phyloP scores from a whole-genome alignment of 176 grass and related monocot genomes.

The Eremochloa ophiuroides region DNA sequence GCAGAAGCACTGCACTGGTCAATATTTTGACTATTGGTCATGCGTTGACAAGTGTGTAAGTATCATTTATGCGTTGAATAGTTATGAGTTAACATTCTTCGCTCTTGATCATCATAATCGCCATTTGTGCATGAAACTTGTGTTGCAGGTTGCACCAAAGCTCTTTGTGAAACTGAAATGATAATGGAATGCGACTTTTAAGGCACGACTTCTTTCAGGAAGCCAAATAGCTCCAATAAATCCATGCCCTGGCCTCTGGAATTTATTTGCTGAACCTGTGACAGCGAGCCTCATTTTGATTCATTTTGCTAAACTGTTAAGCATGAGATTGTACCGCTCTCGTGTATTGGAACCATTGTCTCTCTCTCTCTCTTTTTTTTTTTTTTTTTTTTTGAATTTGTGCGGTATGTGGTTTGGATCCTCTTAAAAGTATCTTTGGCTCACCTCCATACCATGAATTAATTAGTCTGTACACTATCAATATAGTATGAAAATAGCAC shows the following conservation, averaged over 20 bases:
- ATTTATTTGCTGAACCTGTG: neutral
- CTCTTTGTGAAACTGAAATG: conserved; percentile 48
- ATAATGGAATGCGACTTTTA: neutral
- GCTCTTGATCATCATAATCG: neutral
- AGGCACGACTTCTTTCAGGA: neutral
- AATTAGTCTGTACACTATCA: neutral
- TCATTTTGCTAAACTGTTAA: neutral
- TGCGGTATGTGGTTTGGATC: neutral
- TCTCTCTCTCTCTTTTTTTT: too few species aligned
- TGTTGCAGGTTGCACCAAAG: conserved; percentile 39
- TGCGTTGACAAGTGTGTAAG: conserved; percentile 65
- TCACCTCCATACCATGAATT: neutral
- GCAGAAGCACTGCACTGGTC: conserved; percentile 64
- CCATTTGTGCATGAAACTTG: neutral
- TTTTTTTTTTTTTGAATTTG: neutral
- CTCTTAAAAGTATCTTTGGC: neutral
- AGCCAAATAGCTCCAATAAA: neutral
- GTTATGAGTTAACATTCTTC: neutral
- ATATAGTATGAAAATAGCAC: neutral
- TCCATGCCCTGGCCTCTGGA: neutral
- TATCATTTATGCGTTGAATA: neutral
- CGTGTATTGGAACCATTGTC: neutral
- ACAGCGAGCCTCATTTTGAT: neutral
- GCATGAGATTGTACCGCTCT: neutral
- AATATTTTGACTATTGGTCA: conserved; percentile 55